Conservation (phyloP, 2,329 filamentous ascomycete species). For the Onygenales sp. region DNA sequence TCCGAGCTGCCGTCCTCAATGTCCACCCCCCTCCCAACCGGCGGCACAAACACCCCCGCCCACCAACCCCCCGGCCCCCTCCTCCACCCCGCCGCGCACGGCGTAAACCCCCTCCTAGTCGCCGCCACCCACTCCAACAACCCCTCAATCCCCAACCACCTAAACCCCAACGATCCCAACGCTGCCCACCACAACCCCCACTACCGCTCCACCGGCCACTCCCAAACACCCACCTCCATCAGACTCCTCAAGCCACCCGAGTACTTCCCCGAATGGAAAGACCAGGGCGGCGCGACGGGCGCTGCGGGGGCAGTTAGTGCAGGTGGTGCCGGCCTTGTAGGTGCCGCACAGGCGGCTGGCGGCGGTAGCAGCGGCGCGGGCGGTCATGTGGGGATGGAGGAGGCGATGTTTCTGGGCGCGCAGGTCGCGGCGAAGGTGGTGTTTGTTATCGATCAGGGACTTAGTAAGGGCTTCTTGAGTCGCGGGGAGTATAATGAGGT, state of each 20-base stretch:
- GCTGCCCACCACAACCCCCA: conserved; percentile 28
- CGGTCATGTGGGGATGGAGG: conserved; percentile 54
- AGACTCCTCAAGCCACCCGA: conserved; percentile 68
- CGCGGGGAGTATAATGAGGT: conserved; percentile 59
- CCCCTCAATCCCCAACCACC: conserved; percentile 29
- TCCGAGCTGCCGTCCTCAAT: conserved; percentile 92
- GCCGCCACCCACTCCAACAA: conserved; percentile 60
- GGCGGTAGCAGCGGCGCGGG: not conserved
- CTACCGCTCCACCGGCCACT: conserved; percentile 52
- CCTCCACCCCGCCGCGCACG: conserved; percentile 47
- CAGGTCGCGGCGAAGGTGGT: conserved; percentile 74
- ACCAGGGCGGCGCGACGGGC: conserved; percentile 37
- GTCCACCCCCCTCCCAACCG: conserved; percentile 81
- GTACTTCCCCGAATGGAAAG: conserved; percentile 88
- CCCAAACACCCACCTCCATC: conserved; percentile 74
- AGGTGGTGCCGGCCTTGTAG: conserved; percentile 33
- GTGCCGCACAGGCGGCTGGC: conserved; percentile 8
- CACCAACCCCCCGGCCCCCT: conserved; percentile 38
- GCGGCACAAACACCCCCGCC: conserved; percentile 75
- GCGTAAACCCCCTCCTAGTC: conserved; percentile 83
- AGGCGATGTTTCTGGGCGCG: conserved; percentile 76
- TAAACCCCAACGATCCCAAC: conserved; percentile 21
- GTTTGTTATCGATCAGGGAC: conserved; percentile 58
- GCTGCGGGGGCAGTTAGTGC: conserved; percentile 10
- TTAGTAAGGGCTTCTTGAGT: conserved; percentile 60